Percentiles rank a stretch among this genome's conserved stretches.
Conservation (phyloP, 208 protist species). For the Acanthamoeba lenticulata region DNA sequence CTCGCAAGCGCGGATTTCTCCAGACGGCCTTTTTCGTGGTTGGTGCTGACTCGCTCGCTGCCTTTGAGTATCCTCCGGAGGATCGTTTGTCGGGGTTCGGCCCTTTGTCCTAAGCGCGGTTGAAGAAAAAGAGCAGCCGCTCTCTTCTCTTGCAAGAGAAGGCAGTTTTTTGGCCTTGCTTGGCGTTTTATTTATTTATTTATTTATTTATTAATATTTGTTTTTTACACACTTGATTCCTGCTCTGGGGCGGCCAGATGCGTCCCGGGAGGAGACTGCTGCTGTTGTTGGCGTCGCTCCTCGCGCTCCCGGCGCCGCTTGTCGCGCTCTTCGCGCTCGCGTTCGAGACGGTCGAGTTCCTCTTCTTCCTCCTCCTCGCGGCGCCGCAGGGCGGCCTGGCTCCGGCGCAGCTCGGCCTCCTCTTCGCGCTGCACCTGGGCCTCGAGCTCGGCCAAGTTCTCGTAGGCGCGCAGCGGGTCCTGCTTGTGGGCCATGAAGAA, state of each 20-base stretch:
- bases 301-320: neutral
- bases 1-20: no score
- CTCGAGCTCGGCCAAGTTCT: neutral
- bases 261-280: neutral
- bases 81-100: no score
- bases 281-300: neutral
- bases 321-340: neutral
- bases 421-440: neutral
- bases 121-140: no score
- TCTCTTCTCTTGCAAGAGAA: no score
- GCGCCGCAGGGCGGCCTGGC: neutral
- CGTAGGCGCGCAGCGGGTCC: neutral
- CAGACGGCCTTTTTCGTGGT: no score
- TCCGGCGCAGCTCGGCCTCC: neutral
- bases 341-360: neutral
- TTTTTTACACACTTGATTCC: no score
- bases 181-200: no score
- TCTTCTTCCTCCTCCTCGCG: neutral
- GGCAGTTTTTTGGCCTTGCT: no score
- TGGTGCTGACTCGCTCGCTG: no score
- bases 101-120: no score
- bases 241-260: neutral
- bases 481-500: slow-evolving; percentile 63
- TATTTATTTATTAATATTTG: no score
- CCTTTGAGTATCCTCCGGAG: no score